A percentile compares a stretch with the other conserved stretches of the same genome.
Evolutionary conservation across 495 filamentous ascomycete species (phyloP).

Genomic region (Hyaloscypha bicolor): DNA sequence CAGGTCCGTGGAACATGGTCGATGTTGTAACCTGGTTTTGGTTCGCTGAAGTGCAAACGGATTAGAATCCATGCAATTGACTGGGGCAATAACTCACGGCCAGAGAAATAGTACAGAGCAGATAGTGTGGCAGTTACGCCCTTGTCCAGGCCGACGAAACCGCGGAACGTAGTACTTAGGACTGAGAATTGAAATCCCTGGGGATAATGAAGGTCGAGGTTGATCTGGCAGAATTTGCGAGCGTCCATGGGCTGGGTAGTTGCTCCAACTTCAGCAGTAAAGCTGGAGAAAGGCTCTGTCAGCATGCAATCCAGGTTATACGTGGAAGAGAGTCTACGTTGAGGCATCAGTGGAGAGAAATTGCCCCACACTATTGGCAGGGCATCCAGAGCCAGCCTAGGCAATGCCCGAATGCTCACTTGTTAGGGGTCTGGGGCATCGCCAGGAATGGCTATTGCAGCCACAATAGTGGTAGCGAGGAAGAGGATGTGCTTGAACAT

Average conservation of each 20-base stretch:
- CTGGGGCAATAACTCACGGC: constrained; percentile 3
- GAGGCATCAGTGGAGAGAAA: constrained; percentile 34
- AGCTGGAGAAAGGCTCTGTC: constrained; percentile 33
- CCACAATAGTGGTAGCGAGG: not conserved
- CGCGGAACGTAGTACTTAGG: constrained; percentile 36
- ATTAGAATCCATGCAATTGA: not conserved
- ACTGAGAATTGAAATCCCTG: constrained; percentile 41
- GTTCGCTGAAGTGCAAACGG: not conserved
- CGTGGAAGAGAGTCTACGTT: constrained; percentile 31
- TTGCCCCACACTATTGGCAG: constrained; percentile 31
- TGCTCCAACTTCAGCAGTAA: constrained; percentile 39
- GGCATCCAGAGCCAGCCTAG: constrained; percentile 44
- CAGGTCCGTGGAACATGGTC: constrained; percentile 9
- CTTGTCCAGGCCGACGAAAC: constrained; percentile 34
- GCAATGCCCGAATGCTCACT: constrained; percentile 10
- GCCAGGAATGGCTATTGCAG: not conserved
- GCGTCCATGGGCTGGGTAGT: constrained; percentile 30
- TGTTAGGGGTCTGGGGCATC: not conserved
- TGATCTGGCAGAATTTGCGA: constrained; percentile 42
- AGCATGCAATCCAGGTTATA: not conserved
- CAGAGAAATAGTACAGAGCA: constrained; percentile 40
- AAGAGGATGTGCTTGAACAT: constrained; percentile 12
- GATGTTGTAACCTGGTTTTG: not conserved
- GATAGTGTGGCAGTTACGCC: constrained; percentile 35
- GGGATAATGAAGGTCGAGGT: constrained; percentile 41